Evolutionary conservation across 106 monocot genomes (phyloP).

Genomic region (Cymbidium sinense): DNA sequence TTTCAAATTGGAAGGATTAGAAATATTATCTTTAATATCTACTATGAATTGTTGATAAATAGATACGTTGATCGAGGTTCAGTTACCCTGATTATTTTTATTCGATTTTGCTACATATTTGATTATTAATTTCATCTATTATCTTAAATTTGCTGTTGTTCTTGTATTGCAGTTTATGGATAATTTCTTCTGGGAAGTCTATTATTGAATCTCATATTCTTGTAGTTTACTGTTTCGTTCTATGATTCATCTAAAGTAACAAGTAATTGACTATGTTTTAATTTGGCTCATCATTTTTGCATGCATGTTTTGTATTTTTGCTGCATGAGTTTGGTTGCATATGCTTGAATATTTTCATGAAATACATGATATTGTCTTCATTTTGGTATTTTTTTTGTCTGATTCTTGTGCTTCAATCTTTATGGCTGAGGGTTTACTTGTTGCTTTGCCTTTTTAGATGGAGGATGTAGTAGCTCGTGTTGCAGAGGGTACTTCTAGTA

Average conservation of each 20-base stretch:
- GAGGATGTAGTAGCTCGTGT: conserved; percentile 60
- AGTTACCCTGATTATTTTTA: too few species aligned
- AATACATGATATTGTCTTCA: neutral
- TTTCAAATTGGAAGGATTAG: too few species aligned
- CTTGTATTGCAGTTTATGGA: too few species aligned
- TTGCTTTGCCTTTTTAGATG: conserved; percentile 30
- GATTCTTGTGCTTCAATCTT: neutral
- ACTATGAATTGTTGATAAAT: too few species aligned
- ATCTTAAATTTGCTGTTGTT: too few species aligned
- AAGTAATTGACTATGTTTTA: neutral
- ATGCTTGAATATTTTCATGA: neutral
- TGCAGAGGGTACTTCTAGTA: conserved; percentile 40
- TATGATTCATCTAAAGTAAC: neutral
- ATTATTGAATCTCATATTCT: too few species aligned
- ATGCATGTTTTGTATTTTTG: neutral
- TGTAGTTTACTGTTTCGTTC: neutral
- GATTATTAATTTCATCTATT: too few species aligned
- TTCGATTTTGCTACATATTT: too few species aligned
- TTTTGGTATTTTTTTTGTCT: neutral
- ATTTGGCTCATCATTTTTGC: neutral
- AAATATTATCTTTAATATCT: too few species aligned
- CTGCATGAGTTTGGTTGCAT: neutral
- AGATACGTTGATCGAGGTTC: too few species aligned
- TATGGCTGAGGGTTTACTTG: neutral
- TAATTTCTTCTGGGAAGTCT: neutral